phyloP scores from a whole-genome alignment of 306 rosid species.

The Crataegus laevigata region DNA sequence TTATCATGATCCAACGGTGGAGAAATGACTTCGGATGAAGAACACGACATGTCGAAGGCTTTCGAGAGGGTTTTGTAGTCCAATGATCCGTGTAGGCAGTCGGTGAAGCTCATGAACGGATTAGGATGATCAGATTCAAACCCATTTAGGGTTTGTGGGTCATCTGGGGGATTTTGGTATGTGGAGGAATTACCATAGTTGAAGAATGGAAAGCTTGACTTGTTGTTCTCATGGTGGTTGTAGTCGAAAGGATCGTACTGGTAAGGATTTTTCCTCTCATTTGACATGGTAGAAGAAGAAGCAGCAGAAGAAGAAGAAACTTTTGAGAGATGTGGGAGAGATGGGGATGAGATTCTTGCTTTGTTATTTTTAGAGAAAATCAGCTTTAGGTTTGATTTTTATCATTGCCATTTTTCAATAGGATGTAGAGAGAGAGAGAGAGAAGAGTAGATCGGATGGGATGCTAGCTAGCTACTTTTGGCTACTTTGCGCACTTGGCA shows the following conservation, averaged over 20 bases:
- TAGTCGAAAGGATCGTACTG: conserved; percentile 48
- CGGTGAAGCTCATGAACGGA: conserved; percentile 54
- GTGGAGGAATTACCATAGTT: conserved; percentile 19
- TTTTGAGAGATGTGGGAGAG: background rate
- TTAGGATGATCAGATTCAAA: conserved; percentile 11
- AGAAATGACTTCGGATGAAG: conserved; percentile 60
- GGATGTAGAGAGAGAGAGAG: background rate
- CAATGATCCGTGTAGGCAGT: conserved; percentile 61
- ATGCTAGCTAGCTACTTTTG: conserved; percentile 9
- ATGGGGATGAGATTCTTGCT: conserved; percentile 9
- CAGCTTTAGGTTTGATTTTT: conserved; percentile 10
- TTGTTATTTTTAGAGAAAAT: conserved; percentile 24
- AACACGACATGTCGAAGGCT: conserved; percentile 83
- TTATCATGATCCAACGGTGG: conserved; percentile 21
- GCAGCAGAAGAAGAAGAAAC: background rate
- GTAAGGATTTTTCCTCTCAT: conserved; percentile 25
- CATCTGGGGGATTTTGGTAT: background rate
- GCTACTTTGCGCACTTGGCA: conserved; percentile 14
- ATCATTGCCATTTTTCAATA: background rate
- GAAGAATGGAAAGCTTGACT: conserved; percentile 32
- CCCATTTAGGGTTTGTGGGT: conserved; percentile 28
- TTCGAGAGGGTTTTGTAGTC: conserved; percentile 65
- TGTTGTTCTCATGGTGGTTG: conserved; percentile 41
- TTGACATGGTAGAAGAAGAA: conserved; percentile 37
- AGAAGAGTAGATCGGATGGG: background rate